These are phyloP conservation scores for Umbelopsis ramanniana DNA, from an alignment of 192 early-diverging fungal species.

Conservation along the genomic window DNA sequence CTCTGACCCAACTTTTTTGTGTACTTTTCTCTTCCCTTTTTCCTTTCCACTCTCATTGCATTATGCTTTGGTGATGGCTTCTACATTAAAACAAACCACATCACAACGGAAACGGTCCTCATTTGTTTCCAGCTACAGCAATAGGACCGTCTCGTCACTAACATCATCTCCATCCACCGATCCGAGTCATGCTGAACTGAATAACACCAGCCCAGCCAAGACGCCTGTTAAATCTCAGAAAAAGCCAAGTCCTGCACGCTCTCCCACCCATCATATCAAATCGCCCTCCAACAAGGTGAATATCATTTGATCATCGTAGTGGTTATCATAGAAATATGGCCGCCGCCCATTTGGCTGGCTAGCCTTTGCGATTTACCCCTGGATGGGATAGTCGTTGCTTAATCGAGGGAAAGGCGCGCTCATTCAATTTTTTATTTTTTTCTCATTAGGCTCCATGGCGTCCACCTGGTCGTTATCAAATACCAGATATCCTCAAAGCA, in stretches of 20 bases:
- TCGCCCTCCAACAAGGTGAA: conserved; percentile 1
- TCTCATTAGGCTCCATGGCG: conserved; percentile 31
- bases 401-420: not conserved
- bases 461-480: conserved; percentile 34
- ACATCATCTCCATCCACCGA: conserved; percentile 10
- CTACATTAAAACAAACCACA: conserved; percentile 16
- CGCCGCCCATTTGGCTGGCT: not conserved
- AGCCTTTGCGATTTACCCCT: not conserved
- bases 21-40: conserved; percentile 12
- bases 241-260: not conserved
- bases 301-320: not conserved
- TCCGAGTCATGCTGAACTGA: not conserved
- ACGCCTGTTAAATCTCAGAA: conserved; percentile 20
- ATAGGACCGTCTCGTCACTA: conserved; percentile 12
- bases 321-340: not conserved
- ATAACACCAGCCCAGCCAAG: not conserved
- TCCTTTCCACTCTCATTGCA: conserved; percentile 2
- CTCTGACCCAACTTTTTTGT: conserved; percentile 18
- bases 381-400: conserved; percentile 22
- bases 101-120: conserved; percentile 20
- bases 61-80: conserved; percentile 9
- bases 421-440: not conserved
- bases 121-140: conserved; percentile 11
- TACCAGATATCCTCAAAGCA: conserved; percentile 43
- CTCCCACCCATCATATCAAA: not conserved